Evolutionary conservation across 1,284 basidiomycete species (phyloP).

Genomic region (Boletus semigastroideus): DNA sequence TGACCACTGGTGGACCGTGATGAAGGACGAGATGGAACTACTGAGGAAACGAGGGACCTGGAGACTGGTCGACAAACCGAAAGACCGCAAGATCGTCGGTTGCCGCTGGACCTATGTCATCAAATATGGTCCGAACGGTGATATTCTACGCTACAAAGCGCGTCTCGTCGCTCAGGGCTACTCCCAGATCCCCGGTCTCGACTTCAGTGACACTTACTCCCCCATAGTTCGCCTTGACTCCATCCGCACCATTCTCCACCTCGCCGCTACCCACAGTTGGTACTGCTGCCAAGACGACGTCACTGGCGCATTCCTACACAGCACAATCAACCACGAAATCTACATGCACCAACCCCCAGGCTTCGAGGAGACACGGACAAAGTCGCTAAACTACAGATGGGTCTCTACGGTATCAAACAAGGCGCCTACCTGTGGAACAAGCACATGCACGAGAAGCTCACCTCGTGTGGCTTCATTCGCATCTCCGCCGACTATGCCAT

Average conservation of each 20-base stretch:
- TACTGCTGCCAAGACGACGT: neutral
- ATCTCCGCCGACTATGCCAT: neutral
- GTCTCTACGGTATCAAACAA: neutral
- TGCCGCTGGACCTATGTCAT: constrained; percentile 37
- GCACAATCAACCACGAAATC: neutral
- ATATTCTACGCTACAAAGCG: constrained; percentile 14
- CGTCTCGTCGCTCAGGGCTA: constrained; percentile 31
- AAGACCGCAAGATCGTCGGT: constrained; percentile 26
- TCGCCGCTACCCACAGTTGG: neutral
- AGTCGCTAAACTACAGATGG: neutral
- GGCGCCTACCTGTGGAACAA: neutral
- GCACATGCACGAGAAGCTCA: neutral
- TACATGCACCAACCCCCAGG: neutral
- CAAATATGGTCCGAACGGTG: constrained; percentile 36
- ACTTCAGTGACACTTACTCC: too few relatives aligned
- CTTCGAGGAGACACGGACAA: neutral
- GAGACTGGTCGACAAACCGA: constrained; percentile 22
- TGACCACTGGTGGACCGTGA: constrained; percentile 31
- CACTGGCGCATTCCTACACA: neutral
- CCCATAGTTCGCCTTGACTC: too few relatives aligned
- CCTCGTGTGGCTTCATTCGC: neutral
- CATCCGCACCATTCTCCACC: too few relatives aligned
- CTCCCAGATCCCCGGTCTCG: too few relatives aligned
- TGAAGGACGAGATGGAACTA: constrained; percentile 28
- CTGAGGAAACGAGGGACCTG: constrained; percentile 27